These are phyloP conservation scores for Nidula microcarpa DNA, from an alignment of 768 basidiomycete species.

Conservation along the genomic window DNA sequence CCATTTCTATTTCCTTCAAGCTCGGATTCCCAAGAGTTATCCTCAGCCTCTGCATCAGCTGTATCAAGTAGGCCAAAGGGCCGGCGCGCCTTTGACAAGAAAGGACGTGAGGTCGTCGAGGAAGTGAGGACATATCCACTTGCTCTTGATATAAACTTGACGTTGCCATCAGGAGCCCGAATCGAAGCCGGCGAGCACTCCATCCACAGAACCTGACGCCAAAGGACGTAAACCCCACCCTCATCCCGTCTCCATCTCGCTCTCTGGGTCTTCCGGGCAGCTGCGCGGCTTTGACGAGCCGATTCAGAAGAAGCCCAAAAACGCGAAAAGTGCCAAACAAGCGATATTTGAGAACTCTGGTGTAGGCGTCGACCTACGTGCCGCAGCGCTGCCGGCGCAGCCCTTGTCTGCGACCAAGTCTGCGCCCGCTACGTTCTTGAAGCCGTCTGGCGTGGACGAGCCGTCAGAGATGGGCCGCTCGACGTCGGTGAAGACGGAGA, in stretches of 20 bases:
- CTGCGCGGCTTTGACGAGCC: conserved; percentile 16
- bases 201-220: background rate
- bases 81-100: conserved; percentile 51
- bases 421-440: conserved; percentile 35
- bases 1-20: conserved; percentile 57
- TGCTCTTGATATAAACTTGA: background rate
- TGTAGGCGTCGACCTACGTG: conserved; percentile 48
- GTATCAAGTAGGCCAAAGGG: conserved; percentile 32
- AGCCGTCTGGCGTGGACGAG: conserved; percentile 56
- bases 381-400: background rate
- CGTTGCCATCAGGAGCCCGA: background rate
- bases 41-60: conserved; percentile 10
- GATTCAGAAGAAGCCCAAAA: conserved; percentile 19
- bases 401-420: background rate
- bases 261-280: conserved; percentile 18
- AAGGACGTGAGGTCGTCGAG: conserved; percentile 40
- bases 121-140: conserved; percentile 9
- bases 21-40: conserved; percentile 16
- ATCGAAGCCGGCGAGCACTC: background rate
- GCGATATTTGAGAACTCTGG: conserved; percentile 42
- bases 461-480: conserved; percentile 20
- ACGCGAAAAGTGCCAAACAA: conserved; percentile 37
- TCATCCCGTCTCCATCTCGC: conserved; percentile 21
- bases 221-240: conserved; percentile 19
- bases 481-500: background rate